Conservation (phyloP, 495 filamentous ascomycete species). For the Penicillium dipodomyicola region DNA sequence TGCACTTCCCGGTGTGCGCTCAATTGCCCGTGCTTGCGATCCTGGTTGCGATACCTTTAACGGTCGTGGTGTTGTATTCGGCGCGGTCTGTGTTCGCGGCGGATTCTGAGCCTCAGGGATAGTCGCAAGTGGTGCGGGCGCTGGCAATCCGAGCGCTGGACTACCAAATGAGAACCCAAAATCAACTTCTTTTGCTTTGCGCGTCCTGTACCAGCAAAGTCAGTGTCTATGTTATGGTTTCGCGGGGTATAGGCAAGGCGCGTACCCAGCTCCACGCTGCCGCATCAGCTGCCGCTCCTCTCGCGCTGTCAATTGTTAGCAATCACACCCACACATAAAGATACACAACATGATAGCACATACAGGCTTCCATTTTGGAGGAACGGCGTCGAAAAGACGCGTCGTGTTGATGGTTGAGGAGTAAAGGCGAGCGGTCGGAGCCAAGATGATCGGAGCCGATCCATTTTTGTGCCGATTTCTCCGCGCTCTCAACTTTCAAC, state of each 20-base stretch:
- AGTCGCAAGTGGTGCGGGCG: constrained; percentile 17
- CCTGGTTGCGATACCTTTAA: constrained; percentile 12
- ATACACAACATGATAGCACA: constrained; percentile 6
- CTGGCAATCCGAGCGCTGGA: constrained; percentile 11
- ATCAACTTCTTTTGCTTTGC: constrained; percentile 46
- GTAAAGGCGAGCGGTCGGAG: constrained; percentile 25
- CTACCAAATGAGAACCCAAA: constrained; percentile 53
- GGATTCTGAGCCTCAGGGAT: constrained; percentile 22
- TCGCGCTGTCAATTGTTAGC: constrained; percentile 43
- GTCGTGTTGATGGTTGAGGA: constrained; percentile 30
- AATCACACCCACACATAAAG: background rate
- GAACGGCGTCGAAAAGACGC: constrained; percentile 40
- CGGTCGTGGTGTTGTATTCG: constrained; percentile 13
- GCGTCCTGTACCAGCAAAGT: constrained; percentile 34
- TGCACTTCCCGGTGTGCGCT: constrained; percentile 26
- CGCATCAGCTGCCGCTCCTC: constrained; percentile 57
- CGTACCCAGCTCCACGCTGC: constrained; percentile 59
- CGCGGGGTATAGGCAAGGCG: constrained; percentile 32
- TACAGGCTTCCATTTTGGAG: constrained; percentile 46
- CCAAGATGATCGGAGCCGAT: constrained; percentile 24
- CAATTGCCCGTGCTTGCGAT: constrained; percentile 4
- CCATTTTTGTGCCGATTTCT: constrained; percentile 35
- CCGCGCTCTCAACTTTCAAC: constrained; percentile 18
- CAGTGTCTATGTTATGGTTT: constrained; percentile 26
- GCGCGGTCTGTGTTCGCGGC: constrained; percentile 17